Conservation (phyloP, 352 stramenopile genomes). For the Pythium sp. region DNA sequence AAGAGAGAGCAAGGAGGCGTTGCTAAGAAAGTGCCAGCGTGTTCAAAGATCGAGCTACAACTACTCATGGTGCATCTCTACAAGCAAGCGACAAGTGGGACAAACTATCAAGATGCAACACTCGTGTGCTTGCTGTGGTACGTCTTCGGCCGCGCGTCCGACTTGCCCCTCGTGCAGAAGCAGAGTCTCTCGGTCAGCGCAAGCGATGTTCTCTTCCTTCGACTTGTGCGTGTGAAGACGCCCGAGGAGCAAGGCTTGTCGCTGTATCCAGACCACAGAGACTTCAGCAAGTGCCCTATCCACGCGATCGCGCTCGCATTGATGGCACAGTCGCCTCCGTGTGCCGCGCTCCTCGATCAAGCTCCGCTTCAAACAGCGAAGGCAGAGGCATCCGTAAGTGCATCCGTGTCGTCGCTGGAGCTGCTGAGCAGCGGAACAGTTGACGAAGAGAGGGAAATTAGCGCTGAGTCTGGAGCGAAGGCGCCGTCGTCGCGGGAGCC, state of each 20-base stretch:
- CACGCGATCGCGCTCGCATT: background rate
- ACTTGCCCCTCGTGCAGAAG: conserved; percentile 17
- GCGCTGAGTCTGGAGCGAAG: too few relatives aligned
- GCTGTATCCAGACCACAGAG: background rate
- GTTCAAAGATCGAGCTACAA: background rate
- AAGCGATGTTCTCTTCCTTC: conserved; percentile 15
- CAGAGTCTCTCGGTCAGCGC: conserved; percentile 14
- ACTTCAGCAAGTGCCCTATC: background rate
- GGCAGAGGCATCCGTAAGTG: background rate
- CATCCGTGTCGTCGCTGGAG: too few relatives aligned
- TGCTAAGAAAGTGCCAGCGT: background rate
- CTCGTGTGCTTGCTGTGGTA: conserved; percentile 20
- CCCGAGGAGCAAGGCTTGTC: background rate
- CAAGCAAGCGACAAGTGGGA: background rate
- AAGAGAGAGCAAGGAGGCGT: background rate
- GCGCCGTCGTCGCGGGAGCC: too few relatives aligned
- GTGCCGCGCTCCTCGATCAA: background rate
- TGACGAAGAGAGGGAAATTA: too few relatives aligned
- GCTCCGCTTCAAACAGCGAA: background rate
- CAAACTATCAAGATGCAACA: conserved; percentile 25
- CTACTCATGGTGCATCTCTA: background rate
- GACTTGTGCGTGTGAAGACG: background rate
- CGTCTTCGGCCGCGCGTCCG: conserved; percentile 14
- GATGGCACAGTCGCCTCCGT: background rate
- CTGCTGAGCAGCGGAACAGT: too few relatives aligned